Evolutionary conservation across 2,329 filamentous ascomycete species (phyloP), one percentile per base, ranked within the genome.

Genomic region (Alternaria consortialis): DNA sequence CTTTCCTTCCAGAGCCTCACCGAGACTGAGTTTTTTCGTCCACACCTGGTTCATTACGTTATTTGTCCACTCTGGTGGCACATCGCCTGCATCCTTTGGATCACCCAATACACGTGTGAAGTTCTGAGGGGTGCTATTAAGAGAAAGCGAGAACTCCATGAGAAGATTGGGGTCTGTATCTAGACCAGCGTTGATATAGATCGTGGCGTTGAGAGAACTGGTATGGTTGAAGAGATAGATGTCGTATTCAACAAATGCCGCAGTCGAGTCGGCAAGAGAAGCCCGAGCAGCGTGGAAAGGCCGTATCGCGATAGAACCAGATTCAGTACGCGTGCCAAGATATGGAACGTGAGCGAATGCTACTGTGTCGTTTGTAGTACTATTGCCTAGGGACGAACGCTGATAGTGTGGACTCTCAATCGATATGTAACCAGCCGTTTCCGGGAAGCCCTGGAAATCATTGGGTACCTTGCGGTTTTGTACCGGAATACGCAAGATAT

Each of bases 141-240:
- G 56, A 2, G 56, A 77, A 2, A 85, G 67, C 2, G 83, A 82
- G 55, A 82, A 85, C 27, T 74, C 73, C 76, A 86, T 81, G 9
- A 75, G 79, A 5, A 79, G 74, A 4, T 68, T 68, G 0, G 84
- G 83, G 53, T 85, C 80, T 0, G 81, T 80, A 61, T 85, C 84
- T 6, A 86, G 76, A 32, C 57, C 65, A 20, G 62, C 63, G 31
- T 62, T 68, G 36, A 68, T 65, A 3, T 82, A 77, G 5, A 74
- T 65, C 11, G 74, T 76, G 20, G 80, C 73, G 29, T 77, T 75
- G n/a, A 67, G 59, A 5, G 61, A 37, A 15, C 54, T 34, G 2
- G 51, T 57, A 9, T 60, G 44, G 2, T 51, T 58, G 66, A 70
- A 67, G 23, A 69, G 39, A 52, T 69, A 71, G 27, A 71, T 59